Conservation (phyloP, 108 stramenopile species). For the Pelagomonas calceolata region DNA sequence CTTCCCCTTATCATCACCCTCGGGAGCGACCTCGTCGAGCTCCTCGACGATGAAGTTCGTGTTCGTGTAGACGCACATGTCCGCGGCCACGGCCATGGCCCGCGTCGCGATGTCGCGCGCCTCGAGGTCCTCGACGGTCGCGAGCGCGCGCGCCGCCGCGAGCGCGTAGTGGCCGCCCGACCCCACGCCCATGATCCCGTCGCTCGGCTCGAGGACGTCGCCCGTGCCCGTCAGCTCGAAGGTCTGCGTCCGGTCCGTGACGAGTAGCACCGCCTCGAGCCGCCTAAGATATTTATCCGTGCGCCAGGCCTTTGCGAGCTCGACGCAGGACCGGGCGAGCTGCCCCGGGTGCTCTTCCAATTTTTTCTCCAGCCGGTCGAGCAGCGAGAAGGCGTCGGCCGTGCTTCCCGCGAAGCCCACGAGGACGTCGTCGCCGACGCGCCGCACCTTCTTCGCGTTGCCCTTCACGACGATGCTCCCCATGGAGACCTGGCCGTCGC, state of each 20-base stretch:
- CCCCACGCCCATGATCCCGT: slow-evolving; percentile 79
- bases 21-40: no score
- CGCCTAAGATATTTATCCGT: slow-evolving; percentile 91
- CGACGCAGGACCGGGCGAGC: slow-evolving; percentile 78
- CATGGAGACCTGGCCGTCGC: slow-evolving; percentile 96
- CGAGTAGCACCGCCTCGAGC: slow-evolving; percentile 78
- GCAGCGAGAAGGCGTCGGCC: slow-evolving; percentile 90
- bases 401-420: slow-evolving; percentile 96
- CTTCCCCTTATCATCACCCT: no score
- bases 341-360: slow-evolving; percentile 92
- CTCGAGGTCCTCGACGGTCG: slow-evolving; percentile 60
- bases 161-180: slow-evolving; percentile 31
- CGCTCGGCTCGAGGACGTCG: slow-evolving; percentile 85
- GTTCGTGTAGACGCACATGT: slow-evolving; percentile 96
- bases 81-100: slow-evolving; percentile 84
- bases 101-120: slow-evolving; percentile 81
- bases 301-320: slow-evolving; percentile 96
- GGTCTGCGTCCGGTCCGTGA: slow-evolving; percentile 65
- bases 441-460: slow-evolving; percentile 74
- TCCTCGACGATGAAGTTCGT: slow-evolving; percentile 62
- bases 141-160: slow-evolving; percentile 85
- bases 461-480: slow-evolving; percentile 81
- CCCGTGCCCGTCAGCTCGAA: slow-evolving; percentile 93
- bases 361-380: slow-evolving; percentile 89
- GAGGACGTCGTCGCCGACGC: slow-evolving; percentile 38